Conservation (phyloP, 1,139 yeast species). For the Hyphopichia wangnamkhiaoensis region DNA sequence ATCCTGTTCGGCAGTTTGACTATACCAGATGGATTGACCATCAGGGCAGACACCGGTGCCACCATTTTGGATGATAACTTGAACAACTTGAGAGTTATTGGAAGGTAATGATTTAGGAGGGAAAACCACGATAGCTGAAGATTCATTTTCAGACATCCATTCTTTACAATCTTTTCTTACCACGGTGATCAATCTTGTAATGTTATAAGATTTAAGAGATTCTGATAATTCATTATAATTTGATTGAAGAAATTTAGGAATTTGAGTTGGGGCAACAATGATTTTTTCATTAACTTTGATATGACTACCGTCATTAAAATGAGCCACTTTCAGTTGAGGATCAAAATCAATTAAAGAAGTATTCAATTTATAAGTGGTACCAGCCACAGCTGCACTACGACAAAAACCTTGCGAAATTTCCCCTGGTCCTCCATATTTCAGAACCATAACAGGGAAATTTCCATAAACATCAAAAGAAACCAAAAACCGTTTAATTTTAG, state of each 20-base stretch:
- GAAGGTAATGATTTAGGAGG: conserved; percentile 84
- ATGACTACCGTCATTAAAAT: conserved; percentile 73
- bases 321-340: conserved; percentile 63
- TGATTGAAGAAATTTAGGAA: conserved; percentile 49
- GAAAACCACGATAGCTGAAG: conserved; percentile 85
- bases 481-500: conserved; percentile 79
- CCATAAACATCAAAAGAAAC: conserved; percentile 92
- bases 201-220: conserved; percentile 44
- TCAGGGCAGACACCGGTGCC: conserved; percentile 86
- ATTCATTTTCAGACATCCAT: conserved; percentile 87
- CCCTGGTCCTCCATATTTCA: conserved; percentile 95
- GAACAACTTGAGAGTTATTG: conserved; percentile 71
- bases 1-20: conserved; percentile 76
- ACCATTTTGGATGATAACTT: conserved; percentile 84
- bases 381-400: conserved; percentile 97
- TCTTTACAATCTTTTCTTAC: conserved; percentile 86
- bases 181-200: conserved; percentile 76
- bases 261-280: conserved; percentile 70
- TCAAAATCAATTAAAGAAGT: conserved; percentile 66
- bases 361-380: conserved; percentile 86
- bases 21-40: conserved; percentile 91
- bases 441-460: conserved; percentile 85
- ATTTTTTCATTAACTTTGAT: conserved; percentile 77
- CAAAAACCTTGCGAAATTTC: conserved; percentile 97
- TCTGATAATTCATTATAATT: conserved; percentile 37